Percentiles rank a stretch among this genome's conserved stretches.
These are phyloP conservation scores for Termitomyces sp. DNA, from an alignment of 768 basidiomycete species.

Conservation along the genomic window DNA sequence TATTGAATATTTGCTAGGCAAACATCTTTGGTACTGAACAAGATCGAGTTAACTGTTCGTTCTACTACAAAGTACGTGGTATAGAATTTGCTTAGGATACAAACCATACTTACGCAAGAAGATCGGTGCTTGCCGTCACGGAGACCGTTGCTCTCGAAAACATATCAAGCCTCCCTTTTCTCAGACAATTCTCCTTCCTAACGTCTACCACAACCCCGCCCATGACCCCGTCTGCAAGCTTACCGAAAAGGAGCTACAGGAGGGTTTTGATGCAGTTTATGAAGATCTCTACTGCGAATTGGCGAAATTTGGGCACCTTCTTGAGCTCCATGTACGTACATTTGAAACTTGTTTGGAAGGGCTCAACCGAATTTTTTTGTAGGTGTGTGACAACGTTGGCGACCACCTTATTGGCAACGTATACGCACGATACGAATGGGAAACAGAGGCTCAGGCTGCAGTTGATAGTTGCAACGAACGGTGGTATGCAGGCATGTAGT, in stretches of 20 bases:
- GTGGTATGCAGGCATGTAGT: constrained; percentile 89
- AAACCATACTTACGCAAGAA: constrained; percentile 24
- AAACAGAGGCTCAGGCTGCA: constrained; percentile 92
- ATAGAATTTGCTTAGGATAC: constrained; percentile 7
- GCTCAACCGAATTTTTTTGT: constrained; percentile 6
- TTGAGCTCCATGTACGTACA: constrained; percentile 85
- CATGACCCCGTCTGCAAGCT: constrained; percentile 90
- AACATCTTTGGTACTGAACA: constrained; percentile 96
- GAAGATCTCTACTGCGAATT: constrained; percentile 95
- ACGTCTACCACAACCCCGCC: constrained; percentile 97
- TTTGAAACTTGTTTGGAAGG: not conserved
- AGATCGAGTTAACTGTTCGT: constrained; percentile 97
- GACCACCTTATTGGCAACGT: constrained; percentile 98
- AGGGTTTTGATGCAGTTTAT: constrained; percentile 91
- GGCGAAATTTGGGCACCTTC: constrained; percentile 89
- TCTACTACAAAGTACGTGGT: constrained; percentile 85
- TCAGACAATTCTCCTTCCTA: constrained; percentile 93
- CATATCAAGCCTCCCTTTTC: constrained; percentile 98
- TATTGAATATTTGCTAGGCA: constrained; percentile 44
- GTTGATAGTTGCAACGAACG: constrained; percentile 92
- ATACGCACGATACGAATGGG: constrained; percentile 98
- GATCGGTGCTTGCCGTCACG: constrained; percentile 99
- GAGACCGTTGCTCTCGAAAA: constrained; percentile 96
- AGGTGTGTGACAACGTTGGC: constrained; percentile 99
- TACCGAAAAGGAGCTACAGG: constrained; percentile 82